These are phyloP conservation scores for Sodiomyces alkalinus DNA, from an alignment of 2,329 filamentous ascomycete genomes.

Conservation along the genomic window DNA sequence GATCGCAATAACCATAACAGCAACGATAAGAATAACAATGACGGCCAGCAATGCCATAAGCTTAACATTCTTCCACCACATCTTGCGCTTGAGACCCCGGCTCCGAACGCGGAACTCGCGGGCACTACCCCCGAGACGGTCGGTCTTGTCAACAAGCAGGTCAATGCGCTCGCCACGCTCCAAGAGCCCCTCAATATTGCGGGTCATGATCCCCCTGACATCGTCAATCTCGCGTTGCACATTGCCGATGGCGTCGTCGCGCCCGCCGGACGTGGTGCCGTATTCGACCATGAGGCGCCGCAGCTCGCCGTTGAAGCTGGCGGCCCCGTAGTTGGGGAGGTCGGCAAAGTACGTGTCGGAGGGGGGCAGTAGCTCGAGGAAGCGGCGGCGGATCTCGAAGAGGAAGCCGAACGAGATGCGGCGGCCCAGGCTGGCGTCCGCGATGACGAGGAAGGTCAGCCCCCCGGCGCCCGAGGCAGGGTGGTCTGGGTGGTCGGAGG, in stretches of 20 bases:
- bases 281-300: conserved; percentile 69
- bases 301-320: conserved; percentile 68
- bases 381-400: conserved; percentile 77
- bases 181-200: conserved; percentile 81
- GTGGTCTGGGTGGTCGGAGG: conserved; percentile 43
- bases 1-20: conserved; percentile 37
- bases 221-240: conserved; percentile 86
- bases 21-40: conserved; percentile 45
- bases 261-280: conserved; percentile 60
- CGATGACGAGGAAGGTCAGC: conserved; percentile 83
- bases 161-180: conserved; percentile 90
- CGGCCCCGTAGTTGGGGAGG: conserved; percentile 81
- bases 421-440: conserved; percentile 64
- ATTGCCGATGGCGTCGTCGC: conserved; percentile 68
- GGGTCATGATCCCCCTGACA: conserved; percentile 83
- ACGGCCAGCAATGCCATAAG: conserved; percentile 68
- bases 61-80: conserved; percentile 99
- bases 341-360: conserved; percentile 54
- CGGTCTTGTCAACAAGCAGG: conserved; percentile 90
- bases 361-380: conserved; percentile 56
- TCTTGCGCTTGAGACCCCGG: conserved; percentile 71
- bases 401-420: conserved; percentile 89
- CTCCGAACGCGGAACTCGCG: conserved; percentile 82
- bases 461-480: conserved; percentile 49
- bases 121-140: conserved; percentile 74